Conservation (phyloP, 768 basidiomycete species). For the Tylopilus sp. region DNA sequence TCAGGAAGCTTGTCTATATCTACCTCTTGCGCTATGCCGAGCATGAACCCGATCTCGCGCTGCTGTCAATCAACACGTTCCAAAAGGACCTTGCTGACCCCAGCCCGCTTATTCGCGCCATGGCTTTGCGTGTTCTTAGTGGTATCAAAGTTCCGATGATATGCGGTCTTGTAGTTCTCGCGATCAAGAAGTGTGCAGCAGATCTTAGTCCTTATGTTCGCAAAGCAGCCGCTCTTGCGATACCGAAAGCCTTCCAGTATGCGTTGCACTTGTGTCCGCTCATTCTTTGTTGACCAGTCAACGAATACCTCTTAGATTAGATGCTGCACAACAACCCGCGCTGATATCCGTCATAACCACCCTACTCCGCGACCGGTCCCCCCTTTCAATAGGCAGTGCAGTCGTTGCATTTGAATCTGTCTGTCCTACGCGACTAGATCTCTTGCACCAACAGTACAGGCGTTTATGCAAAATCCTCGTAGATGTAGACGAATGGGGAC, state of each 20-base stretch:
- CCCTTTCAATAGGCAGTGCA: conserved; percentile 84
- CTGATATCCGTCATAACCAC: conserved; percentile 66
- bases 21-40: conserved; percentile 94
- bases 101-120: conserved; percentile 92
- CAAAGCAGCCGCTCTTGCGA: conserved; percentile 86
- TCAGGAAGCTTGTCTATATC: conserved; percentile 96
- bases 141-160: conserved; percentile 92
- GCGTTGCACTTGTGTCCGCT: conserved; percentile 30
- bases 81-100: conserved; percentile 93
- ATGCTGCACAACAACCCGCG: conserved; percentile 64
- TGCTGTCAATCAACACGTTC: conserved; percentile 97
- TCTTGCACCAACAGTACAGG: conserved; percentile 86
- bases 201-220: conserved; percentile 95
- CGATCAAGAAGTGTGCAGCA: conserved; percentile 87
- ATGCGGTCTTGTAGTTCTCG: conserved; percentile 77
- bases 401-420: conserved; percentile 81
- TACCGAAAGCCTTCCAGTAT: conserved; percentile 81
- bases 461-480: conserved; percentile 79
- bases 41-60: conserved; percentile 88
- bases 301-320: conserved; percentile 52
- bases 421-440: conserved; percentile 83
- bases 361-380: conserved; percentile 70
- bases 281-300: neutral
- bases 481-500: conserved; percentile 97
- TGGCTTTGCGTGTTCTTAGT: conserved; percentile 91